Base-by-base conservation (phyloP, 2,329 filamentous ascomycete genomes). In the Nothopassalora personata region DNA sequence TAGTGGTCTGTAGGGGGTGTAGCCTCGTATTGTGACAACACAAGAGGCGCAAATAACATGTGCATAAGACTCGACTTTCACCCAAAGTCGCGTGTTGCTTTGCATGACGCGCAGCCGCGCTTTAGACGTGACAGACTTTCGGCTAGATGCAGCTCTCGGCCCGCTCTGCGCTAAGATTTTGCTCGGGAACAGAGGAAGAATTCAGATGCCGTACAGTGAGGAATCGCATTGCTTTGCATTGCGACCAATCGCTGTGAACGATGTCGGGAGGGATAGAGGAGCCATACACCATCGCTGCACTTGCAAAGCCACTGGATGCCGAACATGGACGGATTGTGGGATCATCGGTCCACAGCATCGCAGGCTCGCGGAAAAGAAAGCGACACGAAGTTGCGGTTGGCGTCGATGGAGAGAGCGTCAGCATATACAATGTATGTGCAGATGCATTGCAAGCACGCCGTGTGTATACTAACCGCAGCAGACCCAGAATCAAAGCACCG, bases 321-420 rank as follows among this genome's bases (percentile, higher is more conserved):
- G 67, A 69, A 33, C 67, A 73, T 57, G 78, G 77, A 48, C 73
- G 69, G 50, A 73, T 73, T 5, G 72, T 75, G 54, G 75, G 75
- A 23, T 70, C 76, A 39, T 68, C 74, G n/a, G 82, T 86, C 48
- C 79, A 78, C 71, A 80, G 81, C 64, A 71, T 85, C 56, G 76
- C 76, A 59, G 79, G 80, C 54, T 77, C 79, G 46, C 82, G 79
- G 72, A 86, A 84, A 73, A 79, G 82, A 69, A 86, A 86, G 74
- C 76, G 84, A 70, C 81, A 84, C 66, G 84, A 87, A 68, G 76
- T 86, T 54, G 82, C 77, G 33, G 79, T 84, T 19, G 82, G 78
- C 1, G 75, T 86, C 13, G 83, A 86, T 68, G 83, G 83, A 43
- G 83, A 86, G 68, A 80, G 81, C 31, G 74, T 87, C 53, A 85